Base-by-base conservation (phyloP, 495 filamentous ascomycete species). In the Penicillium verhagenii region DNA sequence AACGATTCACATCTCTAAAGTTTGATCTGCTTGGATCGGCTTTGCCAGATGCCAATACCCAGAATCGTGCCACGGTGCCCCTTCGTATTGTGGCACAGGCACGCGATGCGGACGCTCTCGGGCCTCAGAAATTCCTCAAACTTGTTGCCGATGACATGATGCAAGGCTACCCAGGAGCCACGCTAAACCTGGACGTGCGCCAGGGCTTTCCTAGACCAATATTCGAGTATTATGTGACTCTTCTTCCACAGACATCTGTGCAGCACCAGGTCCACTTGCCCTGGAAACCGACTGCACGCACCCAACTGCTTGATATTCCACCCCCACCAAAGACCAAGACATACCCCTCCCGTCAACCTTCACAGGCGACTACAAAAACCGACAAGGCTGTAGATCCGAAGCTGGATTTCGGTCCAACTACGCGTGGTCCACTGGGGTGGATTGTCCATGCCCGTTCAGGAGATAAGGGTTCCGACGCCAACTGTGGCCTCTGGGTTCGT, bases 401-500 rank as follows among this genome's bases (percentile, higher is more conserved):
- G 18, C 43, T 16, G 50, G 64, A 64, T 40, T 79, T 75, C 58
- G 79, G 75, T 6, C 69, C 75, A 9, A 77, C 75, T 0, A 65
- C 50, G 33, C 70, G 56, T 19, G 72, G 63, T 5, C 76, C 78
- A 0, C 58, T 82, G 11, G 78, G 79, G 25, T 77, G 71, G 61
- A 68, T 81, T 38, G 67, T 72, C 1, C 74, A 78, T 31, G 76
- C 72, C 4, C 72, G 79, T 14, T 82, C 78, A 0, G 81, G 80
- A 10, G 80, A 82, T 60, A 82, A 82, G 54, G 76, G 71, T 0
- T 69, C 72, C 7, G 76, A 85, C 60, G 72, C 76, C 6, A 83
- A 83, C 54, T 73, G 75, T 47, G 79, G 82, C 6, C 76, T 83
- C 62, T 82, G 71, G 66, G 78, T 80, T 10, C 74, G 74, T 9